These are phyloP conservation scores for Lipomyces sp. DNA, from an alignment of 805 yeast species.

Conservation along the genomic window DNA sequence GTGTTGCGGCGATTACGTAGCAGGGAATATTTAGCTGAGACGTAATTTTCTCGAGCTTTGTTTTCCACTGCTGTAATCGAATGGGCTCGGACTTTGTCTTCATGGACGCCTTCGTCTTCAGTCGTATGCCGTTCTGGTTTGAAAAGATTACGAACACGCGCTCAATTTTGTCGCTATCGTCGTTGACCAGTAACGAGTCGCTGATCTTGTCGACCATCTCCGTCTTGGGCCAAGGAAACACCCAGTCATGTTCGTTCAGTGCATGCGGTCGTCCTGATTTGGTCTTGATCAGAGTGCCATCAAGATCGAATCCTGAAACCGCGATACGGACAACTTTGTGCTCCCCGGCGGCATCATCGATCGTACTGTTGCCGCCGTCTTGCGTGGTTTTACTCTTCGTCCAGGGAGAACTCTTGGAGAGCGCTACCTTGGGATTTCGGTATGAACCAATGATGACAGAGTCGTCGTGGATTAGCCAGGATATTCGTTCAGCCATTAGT, in stretches of 20 bases:
- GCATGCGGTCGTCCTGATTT: constrained; percentile 62
- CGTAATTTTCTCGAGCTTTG: constrained; percentile 41
- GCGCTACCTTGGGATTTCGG: too few relatives aligned
- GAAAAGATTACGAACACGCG: constrained; percentile 65
- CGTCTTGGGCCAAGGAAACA: constrained; percentile 34
- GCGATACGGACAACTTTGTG: constrained; percentile 30
- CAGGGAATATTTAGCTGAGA: constrained; percentile 15
- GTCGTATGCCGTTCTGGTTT: constrained; percentile 73
- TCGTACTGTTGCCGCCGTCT: too few relatives aligned
- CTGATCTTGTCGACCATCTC: constrained; percentile 5
- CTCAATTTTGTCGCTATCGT: constrained; percentile 26
- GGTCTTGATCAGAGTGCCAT: constrained; percentile 69
- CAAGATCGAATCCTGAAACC: constrained; percentile 80
- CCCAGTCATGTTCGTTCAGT: constrained; percentile 68
- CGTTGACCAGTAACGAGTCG: constrained; percentile 6
- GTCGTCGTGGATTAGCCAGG: too few relatives aligned
- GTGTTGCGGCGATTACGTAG: constrained; percentile 29
- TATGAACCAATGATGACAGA: too few relatives aligned
- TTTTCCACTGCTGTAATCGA: constrained; percentile 54
- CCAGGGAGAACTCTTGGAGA: too few relatives aligned
- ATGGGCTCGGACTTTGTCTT: constrained; percentile 29
- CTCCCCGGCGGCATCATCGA: too few relatives aligned
- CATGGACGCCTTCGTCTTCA: constrained; percentile 37
- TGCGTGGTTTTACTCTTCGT: too few relatives aligned
- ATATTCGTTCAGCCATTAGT: too few relatives aligned